Evolutionary conservation across 2,329 filamentous ascomycete species (phyloP).

Genomic region (Trichoderma cornu-damae): DNA sequence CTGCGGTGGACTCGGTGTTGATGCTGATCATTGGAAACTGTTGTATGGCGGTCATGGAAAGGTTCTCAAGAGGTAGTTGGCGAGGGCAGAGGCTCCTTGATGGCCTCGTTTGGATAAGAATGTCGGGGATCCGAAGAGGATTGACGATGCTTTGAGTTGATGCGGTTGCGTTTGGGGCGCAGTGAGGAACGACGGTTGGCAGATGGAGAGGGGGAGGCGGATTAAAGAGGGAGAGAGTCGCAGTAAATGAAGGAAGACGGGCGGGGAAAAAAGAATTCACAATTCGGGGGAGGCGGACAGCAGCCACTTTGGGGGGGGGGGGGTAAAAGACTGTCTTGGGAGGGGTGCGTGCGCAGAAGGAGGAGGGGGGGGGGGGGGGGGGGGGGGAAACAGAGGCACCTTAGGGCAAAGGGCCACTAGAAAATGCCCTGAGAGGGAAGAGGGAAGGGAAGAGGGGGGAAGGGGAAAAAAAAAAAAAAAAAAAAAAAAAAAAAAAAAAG

Average conservation of each 20-base stretch:
- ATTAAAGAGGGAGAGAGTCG: conserved; percentile 21
- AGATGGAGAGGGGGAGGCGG: conserved; percentile 19
- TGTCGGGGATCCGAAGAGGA: conserved; percentile 23
- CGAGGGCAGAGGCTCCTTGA: conserved; percentile 28
- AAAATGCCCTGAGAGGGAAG: not conserved
- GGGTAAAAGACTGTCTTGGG: conserved; percentile 18
- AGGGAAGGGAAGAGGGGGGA: not conserved
- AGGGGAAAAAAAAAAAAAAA: not conserved
- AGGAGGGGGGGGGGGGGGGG: conserved; percentile 10
- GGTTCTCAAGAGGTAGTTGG: conserved; percentile 31
- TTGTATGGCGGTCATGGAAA: conserved; percentile 41
- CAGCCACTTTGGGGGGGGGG: conserved; percentile 16
- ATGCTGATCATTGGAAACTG: conserved; percentile 49
- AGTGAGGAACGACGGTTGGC: conserved; percentile 19
- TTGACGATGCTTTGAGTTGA: conserved; percentile 24
- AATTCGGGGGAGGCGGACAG: conserved; percentile 17
- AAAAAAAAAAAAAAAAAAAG: not conserved
- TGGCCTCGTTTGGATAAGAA: conserved; percentile 26
- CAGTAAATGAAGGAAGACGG: conserved; percentile 23
- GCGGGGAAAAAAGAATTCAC: conserved; percentile 30
- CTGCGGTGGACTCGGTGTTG: conserved; percentile 47
- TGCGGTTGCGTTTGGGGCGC: conserved; percentile 26
- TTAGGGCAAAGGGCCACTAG: conserved; percentile 1
- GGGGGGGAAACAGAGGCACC: conserved; percentile 5
- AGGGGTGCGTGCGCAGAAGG: conserved; percentile 19